These are phyloP conservation scores for Salix exigua DNA, from an alignment of 345 rosid species.

Conservation along the genomic window DNA sequence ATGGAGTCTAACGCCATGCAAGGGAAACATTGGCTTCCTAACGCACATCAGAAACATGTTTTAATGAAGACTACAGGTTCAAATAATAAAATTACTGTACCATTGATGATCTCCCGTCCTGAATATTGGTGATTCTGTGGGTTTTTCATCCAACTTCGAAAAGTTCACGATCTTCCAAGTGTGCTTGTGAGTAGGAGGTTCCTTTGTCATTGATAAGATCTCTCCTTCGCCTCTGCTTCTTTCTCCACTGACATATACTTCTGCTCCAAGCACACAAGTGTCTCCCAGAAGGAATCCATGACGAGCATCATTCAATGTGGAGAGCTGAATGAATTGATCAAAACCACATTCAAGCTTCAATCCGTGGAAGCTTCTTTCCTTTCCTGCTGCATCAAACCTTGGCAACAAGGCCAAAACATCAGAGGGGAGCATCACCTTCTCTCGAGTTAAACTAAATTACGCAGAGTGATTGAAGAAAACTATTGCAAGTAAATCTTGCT, in stretches of 20 bases:
- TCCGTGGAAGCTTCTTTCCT: constrained; percentile 33
- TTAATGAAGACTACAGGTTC: too few species aligned
- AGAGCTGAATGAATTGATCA: constrained; percentile 30
- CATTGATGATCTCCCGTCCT: constrained; percentile 32
- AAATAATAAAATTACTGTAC: constrained; percentile 13
- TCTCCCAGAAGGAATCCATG: constrained; percentile 39
- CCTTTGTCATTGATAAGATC: constrained; percentile 23
- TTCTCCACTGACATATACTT: constrained; percentile 39
- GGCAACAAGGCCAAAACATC: neutral
- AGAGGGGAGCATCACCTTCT: neutral
- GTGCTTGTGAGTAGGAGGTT: constrained; percentile 3
- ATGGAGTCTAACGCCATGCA: too few species aligned
- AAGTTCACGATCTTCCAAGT: constrained; percentile 38
- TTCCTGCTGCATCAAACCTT: constrained; percentile 28
- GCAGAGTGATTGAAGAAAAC: too few species aligned
- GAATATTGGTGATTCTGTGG: constrained; percentile 20
- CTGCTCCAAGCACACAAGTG: constrained; percentile 40
- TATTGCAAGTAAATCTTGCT: neutral
- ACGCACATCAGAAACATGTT: too few species aligned
- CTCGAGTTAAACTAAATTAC: too few species aligned
- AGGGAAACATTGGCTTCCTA: too few species aligned
- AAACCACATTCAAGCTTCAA: constrained; percentile 38
- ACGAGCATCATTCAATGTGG: constrained; percentile 17
- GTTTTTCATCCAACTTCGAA: constrained; percentile 14
- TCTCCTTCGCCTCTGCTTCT: constrained; percentile 32